These are phyloP conservation scores for Russula vinacea DNA, from an alignment of 768 basidiomycete genomes.

Conservation along the genomic window DNA sequence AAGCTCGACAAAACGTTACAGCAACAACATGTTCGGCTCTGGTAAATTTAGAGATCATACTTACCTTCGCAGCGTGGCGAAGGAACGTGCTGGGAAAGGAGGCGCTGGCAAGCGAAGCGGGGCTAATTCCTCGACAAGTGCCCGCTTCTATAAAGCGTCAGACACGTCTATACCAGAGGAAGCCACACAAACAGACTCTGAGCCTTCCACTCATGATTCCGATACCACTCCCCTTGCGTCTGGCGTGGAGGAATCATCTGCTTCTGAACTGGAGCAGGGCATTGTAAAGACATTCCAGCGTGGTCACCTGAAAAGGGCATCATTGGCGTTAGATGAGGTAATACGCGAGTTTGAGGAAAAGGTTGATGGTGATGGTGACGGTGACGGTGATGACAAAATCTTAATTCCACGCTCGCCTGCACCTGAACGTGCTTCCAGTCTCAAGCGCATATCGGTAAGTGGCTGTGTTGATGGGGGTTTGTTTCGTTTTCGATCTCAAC, in stretches of 20 bases:
- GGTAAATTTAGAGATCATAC: constrained; percentile 72
- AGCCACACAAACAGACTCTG: constrained; percentile 10
- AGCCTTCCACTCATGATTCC: constrained; percentile 19
- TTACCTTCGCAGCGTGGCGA: constrained; percentile 58
- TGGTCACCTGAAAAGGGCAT: constrained; percentile 57
- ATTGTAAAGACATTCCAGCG: constrained; percentile 51
- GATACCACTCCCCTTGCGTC: constrained; percentile 17
- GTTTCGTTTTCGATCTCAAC: constrained; percentile 1
- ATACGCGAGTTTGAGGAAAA: constrained; percentile 78
- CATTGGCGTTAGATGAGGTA: constrained; percentile 69
- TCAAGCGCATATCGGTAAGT: constrained; percentile 26
- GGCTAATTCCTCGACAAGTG: constrained; percentile 21
- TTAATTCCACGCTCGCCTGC: constrained; percentile 61
- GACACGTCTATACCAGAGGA: constrained; percentile 27
- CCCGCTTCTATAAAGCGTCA: constrained; percentile 16
- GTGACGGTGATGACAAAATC: constrained; percentile 56
- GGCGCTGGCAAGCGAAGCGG: constrained; percentile 41
- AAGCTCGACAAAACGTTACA: constrained; percentile 63
- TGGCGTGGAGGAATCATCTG: constrained; percentile 36
- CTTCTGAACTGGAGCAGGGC: constrained; percentile 40
- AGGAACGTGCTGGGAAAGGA: constrained; percentile 36
- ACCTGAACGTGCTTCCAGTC: constrained; percentile 21
- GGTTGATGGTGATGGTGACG: constrained; percentile 45
- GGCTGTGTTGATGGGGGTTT: constrained; percentile 1
- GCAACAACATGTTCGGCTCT: constrained; percentile 84